Percentiles rank a stretch among this genome's conserved stretches.
These are phyloP conservation scores for Trichoderma koningii DNA, from an alignment of 2,329 filamentous ascomycete genomes.

Conservation along the genomic window DNA sequence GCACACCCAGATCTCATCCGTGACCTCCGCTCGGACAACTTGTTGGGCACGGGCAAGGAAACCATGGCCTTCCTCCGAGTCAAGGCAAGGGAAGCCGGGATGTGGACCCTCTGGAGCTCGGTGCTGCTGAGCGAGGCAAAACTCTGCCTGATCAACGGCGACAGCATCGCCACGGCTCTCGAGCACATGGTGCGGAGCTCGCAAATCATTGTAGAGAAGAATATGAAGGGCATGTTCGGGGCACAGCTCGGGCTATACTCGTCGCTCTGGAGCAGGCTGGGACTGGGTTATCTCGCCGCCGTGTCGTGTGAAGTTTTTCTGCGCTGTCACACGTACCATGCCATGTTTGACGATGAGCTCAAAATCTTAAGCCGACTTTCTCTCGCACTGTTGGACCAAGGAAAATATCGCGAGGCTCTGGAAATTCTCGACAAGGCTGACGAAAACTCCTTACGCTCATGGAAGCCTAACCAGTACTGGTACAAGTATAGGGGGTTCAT, in stretches of 20 bases:
- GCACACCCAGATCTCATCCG: conserved; percentile 75
- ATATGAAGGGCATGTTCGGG: conserved; percentile 71
- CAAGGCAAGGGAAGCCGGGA: conserved; percentile 82
- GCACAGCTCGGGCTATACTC: conserved; percentile 72
- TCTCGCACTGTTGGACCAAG: conserved; percentile 60
- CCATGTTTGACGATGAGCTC: conserved; percentile 73
- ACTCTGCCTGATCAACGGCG: conserved; percentile 71
- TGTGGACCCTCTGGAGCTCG: conserved; percentile 82
- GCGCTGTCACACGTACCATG: conserved; percentile 63
- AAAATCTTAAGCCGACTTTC: conserved; percentile 73
- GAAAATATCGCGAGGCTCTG: conserved; percentile 70
- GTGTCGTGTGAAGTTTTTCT: conserved; percentile 73
- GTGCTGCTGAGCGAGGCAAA: conserved; percentile 85
- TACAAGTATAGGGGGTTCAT: conserved; percentile 67
- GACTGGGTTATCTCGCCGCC: conserved; percentile 57
- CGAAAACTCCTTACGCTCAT: conserved; percentile 63
- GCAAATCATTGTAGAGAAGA: conserved; percentile 76
- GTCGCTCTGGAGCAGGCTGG: conserved; percentile 75
- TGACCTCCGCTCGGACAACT: conserved; percentile 68
- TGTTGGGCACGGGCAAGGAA: conserved; percentile 77
- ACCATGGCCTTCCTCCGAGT: conserved; percentile 80
- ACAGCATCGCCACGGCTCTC: conserved; percentile 63
- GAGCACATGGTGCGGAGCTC: conserved; percentile 82
- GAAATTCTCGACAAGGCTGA: conserved; percentile 50
- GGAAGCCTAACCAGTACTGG: conserved; percentile 78